Percentiles rank a stretch among this genome's conserved stretches.
Conservation (phyloP, 1,139 yeast species). For the Yamadazyma triangularis region DNA sequence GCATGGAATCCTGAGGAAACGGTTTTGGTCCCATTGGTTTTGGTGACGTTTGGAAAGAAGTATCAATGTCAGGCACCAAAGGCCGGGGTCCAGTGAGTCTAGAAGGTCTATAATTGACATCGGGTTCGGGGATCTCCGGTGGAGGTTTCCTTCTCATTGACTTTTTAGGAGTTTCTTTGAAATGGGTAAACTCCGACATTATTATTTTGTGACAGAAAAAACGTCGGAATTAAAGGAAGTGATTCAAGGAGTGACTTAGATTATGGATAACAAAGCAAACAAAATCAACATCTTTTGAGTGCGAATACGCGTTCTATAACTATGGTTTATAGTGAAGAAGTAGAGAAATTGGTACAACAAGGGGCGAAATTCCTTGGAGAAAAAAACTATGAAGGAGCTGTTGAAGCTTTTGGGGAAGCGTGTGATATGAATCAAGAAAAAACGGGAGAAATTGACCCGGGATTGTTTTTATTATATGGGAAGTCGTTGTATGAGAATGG, state of each 20-base stretch:
- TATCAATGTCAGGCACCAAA: not conserved
- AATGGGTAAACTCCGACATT: slow-evolving; percentile 1
- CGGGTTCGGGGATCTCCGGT: slow-evolving; percentile 10
- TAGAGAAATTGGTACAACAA: slow-evolving; percentile 21
- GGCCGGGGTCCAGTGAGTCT: not conserved
- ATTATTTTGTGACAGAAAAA: too few species aligned
- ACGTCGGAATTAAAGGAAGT: too few species aligned
- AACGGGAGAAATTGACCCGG: slow-evolving; percentile 59
- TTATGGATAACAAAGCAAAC: too few species aligned
- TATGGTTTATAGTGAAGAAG: slow-evolving; percentile 11
- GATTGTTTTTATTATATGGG: slow-evolving; percentile 72
- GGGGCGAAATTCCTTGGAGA: slow-evolving; percentile 47
- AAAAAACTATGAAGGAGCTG: slow-evolving; percentile 65
- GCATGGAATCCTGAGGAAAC: slow-evolving; percentile 32
- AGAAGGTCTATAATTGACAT: not conserved
- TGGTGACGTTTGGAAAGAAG: too few species aligned
- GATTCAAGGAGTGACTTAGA: too few species aligned
- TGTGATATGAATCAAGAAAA: slow-evolving; percentile 54
- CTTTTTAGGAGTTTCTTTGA: slow-evolving; percentile 12
- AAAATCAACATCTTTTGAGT: too few species aligned
- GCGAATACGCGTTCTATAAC: too few species aligned
- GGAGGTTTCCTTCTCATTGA: slow-evolving; percentile 29
- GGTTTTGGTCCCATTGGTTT: slow-evolving; percentile 43
- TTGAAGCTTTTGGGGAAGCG: slow-evolving; percentile 69
- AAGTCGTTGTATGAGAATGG: slow-evolving; percentile 77